Evolutionary conservation across 768 basidiomycete species (phyloP).

Genomic region (Ephemerocybe angulata): DNA sequence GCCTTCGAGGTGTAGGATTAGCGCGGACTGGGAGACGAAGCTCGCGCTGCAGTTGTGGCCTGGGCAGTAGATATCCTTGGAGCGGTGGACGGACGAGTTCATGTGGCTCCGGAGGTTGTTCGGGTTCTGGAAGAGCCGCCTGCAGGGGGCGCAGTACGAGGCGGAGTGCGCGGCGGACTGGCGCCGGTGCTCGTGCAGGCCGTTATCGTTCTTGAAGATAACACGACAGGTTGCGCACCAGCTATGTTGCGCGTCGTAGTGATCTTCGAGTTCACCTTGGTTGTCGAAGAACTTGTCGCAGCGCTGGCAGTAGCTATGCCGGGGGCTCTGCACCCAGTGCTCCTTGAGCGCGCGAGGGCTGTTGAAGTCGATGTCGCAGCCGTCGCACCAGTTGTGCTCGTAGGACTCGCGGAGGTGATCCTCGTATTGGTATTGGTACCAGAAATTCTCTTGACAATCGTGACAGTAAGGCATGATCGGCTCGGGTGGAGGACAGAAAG

Average conservation of each 20-base stretch:
- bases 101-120: conserved; percentile 37
- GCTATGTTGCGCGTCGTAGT: conserved; percentile 37
- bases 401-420: not conserved
- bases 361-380: conserved; percentile 14
- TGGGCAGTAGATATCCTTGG: conserved; percentile 33
- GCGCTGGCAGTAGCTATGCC: conserved; percentile 46
- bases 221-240: conserved; percentile 39
- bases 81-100: conserved; percentile 48
- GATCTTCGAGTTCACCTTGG: conserved; percentile 28
- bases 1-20: conserved; percentile 61
- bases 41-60: conserved; percentile 39
- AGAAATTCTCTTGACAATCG: not conserved
- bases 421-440: not conserved
- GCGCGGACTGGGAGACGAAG: conserved; percentile 53
- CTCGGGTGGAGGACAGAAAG: too few species aligned
- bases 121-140: conserved; percentile 34
- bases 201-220: conserved; percentile 34
- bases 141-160: conserved; percentile 43
- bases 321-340: conserved; percentile 46
- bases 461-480: not conserved
- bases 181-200: conserved; percentile 44
- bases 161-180: conserved; percentile 30
- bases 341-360: conserved; percentile 32
- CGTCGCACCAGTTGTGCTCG: conserved; percentile 12
- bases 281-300: conserved; percentile 40